Conservation (phyloP, 176 grass and related monocot species). For the Aechmea fasciata region DNA sequence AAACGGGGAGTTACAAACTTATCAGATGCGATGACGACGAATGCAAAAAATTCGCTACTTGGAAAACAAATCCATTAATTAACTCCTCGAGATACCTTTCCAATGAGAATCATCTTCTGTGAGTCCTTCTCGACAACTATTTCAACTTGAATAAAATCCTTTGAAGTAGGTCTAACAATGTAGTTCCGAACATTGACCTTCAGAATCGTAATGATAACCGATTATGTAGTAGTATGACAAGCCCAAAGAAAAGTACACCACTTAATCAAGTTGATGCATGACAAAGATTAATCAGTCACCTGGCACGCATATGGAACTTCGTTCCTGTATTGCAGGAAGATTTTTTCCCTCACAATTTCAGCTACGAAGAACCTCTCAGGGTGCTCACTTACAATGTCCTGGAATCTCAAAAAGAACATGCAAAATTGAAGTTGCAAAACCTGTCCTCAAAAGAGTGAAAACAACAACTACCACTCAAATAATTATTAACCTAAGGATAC, state of each 20-base stretch:
- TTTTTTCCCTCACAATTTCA: constrained; percentile 95
- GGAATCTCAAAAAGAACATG: constrained; percentile 18
- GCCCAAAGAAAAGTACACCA: constrained; percentile 1
- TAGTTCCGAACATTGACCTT: constrained; percentile 85
- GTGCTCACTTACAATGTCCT: constrained; percentile 89
- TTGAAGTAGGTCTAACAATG: constrained; percentile 67
- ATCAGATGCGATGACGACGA: too few relatives aligned
- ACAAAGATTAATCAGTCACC: constrained; percentile 32
- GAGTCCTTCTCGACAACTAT: constrained; percentile 88
- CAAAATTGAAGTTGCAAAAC: background rate
- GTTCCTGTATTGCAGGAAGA: constrained; percentile 81
- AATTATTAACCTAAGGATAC: background rate
- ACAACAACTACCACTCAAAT: background rate
- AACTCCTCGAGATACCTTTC: constrained; percentile 46
- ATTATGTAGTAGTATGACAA: background rate
- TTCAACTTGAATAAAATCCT: constrained; percentile 97
- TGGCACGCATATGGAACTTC: constrained; percentile 93
- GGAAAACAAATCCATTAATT: background rate
- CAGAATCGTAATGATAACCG: constrained; percentile 8
- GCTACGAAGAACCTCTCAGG: constrained; percentile 86
- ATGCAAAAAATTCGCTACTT: too few relatives aligned
- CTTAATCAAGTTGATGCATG: background rate
- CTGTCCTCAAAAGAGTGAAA: background rate
- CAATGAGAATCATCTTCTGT: constrained; percentile 88
- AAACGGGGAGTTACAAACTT: too few relatives aligned